phyloP scores from a whole-genome alignment of 441 rosid species.

The Euphorbia celastroides region DNA sequence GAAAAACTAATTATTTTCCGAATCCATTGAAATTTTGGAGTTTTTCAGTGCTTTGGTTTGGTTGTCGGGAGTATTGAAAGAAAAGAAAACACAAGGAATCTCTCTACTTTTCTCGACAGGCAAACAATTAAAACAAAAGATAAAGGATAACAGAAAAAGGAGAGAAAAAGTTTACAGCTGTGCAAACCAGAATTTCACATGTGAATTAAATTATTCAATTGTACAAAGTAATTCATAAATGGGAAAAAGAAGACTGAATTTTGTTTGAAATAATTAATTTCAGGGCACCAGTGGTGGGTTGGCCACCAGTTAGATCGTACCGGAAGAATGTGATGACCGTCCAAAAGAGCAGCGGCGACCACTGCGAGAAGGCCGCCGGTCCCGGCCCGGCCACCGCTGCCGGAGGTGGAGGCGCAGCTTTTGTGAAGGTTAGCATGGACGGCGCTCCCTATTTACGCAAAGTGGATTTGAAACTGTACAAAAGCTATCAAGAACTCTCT shows the following conservation, averaged over 20 bases:
- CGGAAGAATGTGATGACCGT: conserved; percentile 76
- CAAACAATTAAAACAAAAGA: conserved; percentile 20
- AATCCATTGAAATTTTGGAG: background rate
- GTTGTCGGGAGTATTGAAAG: conserved; percentile 51
- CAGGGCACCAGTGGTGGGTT: conserved; percentile 96
- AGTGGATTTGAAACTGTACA: conserved; percentile 76
- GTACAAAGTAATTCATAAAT: background rate
- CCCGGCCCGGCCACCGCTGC: conserved; percentile 15
- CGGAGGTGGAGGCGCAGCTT: conserved; percentile 32
- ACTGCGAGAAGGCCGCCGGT: conserved; percentile 30
- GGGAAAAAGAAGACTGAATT: background rate
- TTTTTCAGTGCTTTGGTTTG: conserved; percentile 26
- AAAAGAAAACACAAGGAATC: conserved; percentile 76
- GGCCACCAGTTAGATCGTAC: conserved; percentile 93
- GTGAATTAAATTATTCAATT: background rate
- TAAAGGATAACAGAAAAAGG: background rate
- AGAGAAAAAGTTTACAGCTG: background rate
- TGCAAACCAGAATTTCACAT: conserved; percentile 14
- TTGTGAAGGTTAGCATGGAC: conserved; percentile 93
- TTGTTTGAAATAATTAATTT: background rate
- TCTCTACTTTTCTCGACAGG: conserved; percentile 41
- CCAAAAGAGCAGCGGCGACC: conserved; percentile 37
- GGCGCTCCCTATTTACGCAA: conserved; percentile 93
- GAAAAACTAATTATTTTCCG: background rate
- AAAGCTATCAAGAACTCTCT: conserved; percentile 72